Percentiles rank a stretch among this genome's conserved stretches.
Conservation (phyloP, 2,329 filamentous ascomycete genomes). For the Trichothecium sympodiale region DNA sequence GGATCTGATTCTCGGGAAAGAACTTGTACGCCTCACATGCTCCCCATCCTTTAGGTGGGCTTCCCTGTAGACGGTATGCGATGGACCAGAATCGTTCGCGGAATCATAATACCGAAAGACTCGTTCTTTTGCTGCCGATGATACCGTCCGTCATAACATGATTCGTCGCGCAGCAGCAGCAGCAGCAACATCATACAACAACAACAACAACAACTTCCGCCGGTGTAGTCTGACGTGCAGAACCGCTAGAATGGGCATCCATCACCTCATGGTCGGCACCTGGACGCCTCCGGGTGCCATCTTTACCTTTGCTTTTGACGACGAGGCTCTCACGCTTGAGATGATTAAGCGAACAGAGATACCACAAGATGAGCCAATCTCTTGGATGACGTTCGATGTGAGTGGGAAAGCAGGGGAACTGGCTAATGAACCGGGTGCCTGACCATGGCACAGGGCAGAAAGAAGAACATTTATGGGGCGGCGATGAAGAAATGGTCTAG, state of each 20-base stretch:
- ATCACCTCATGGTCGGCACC: slow-evolving; percentile 86
- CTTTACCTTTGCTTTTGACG: slow-evolving; percentile 81
- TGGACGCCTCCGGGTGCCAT: slow-evolving; percentile 87
- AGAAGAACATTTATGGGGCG: slow-evolving; percentile 78
- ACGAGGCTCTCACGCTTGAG: slow-evolving; percentile 62
- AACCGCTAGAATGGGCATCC: slow-evolving; percentile 53
- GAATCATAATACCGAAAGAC: too few relatives aligned
- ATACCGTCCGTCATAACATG: too few relatives aligned
- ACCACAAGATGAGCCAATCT: slow-evolving; percentile 75
- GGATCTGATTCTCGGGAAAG: too few relatives aligned
- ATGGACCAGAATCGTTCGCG: too few relatives aligned
- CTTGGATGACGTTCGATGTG: slow-evolving; percentile 88
- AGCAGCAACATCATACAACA: too few relatives aligned
- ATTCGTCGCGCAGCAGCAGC: neutral
- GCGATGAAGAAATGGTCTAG: slow-evolving; percentile 92
- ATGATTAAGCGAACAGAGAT: slow-evolving; percentile 74
- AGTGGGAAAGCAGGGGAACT: too few relatives aligned
- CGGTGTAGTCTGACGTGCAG: neutral
- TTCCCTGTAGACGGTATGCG: too few relatives aligned
- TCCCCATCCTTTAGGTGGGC: too few relatives aligned
- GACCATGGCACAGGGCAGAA: slow-evolving; percentile 50
- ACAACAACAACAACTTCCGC: too few relatives aligned
- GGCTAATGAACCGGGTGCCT: too few relatives aligned
- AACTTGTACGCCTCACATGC: too few relatives aligned
- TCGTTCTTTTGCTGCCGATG: too few relatives aligned